Evolutionary conservation across 495 filamentous ascomycete species (phyloP), one percentile per base, ranked within the genome.

Genomic region (Emericellopsis terricola): DNA sequence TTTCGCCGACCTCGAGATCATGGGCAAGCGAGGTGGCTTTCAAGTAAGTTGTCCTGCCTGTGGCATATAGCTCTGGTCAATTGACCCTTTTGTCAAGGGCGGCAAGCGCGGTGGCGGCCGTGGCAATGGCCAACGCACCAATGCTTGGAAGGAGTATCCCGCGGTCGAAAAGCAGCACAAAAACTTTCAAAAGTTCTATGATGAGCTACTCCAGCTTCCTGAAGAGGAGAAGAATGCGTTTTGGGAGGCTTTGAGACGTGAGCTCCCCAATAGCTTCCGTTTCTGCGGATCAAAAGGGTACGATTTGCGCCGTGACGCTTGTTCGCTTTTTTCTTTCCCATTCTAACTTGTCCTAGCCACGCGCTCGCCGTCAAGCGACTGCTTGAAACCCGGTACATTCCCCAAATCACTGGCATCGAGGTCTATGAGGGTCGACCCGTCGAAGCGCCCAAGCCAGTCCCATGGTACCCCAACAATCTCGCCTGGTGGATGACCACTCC

Each of bases 401-500:
- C 91, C 24, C 67, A 92, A 41, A 92, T 97, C 43, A 76, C 69
- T 8, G 71, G 78, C 24, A 84, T 94, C 43, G 59, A 59, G 19
- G 50, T 60, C 37, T 59, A 79, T 60, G 80, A 96, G 48, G 87
- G 77, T 48, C 65, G 76, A 40, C 57, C 57, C 16, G 84, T 94
- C 46, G 72, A 84, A 31, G 71, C 91, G 2, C 89, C 89, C 1
- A 63, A 64, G 48, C 65, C 78, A 0, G 76, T 97, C 11, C 60
- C 71, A 6, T 96, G 84, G 83, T 96, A 87, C 52, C 89, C 89
- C 13, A 85, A 96, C 43, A 66, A 78, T 42, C 71, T 96, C 38
- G 91, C 87, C 15, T 97, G 87, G 79, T 78, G 68, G 38, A 94
- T 96, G 82, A 92, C 83, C 15, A 93, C 84, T 5, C 83, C 89